A percentile compares a stretch with the other conserved stretches of the same genome.
Evolutionary conservation across 495 filamentous ascomycete genomes (phyloP).

Genomic region (Talaromyces trachyspermus): DNA sequence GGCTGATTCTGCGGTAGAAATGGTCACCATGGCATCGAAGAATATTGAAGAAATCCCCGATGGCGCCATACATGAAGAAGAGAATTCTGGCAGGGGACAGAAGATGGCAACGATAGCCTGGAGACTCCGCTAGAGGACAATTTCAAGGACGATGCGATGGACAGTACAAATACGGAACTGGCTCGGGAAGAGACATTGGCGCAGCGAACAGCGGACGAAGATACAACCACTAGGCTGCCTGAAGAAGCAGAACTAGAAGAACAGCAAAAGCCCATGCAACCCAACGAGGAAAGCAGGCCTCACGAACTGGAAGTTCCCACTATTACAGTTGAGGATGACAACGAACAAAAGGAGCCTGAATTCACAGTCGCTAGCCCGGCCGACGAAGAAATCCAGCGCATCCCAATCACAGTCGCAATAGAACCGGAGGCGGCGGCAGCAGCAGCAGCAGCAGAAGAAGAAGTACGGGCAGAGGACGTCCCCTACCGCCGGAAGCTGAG

Average conservation of each 20-base stretch:
- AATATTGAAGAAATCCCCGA: slow-evolving; percentile 14
- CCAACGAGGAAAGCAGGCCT: no score
- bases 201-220: slow-evolving; percentile 1
- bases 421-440: no score
- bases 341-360: no score
- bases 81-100: neutral
- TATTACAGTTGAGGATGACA: no score
- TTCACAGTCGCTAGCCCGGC: no score
- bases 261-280: no score
- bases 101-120: neutral
- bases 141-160: neutral
- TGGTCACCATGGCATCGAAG: slow-evolving; percentile 8
- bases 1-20: slow-evolving; percentile 18
- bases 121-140: neutral
- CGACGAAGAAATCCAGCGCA: no score
- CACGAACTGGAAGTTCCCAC: no score
- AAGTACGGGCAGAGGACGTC: no score
- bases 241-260: slow-evolving; percentile 1
- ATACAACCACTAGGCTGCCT: neutral
- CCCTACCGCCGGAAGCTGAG: no score
- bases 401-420: no score
- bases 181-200: neutral
- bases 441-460: no score
- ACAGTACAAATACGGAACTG: neutral
- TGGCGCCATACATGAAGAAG: slow-evolving; percentile 15